Base-by-base conservation (phyloP, 108 stramenopile genomes). In the Asterionellopsis glacialis region DNA sequence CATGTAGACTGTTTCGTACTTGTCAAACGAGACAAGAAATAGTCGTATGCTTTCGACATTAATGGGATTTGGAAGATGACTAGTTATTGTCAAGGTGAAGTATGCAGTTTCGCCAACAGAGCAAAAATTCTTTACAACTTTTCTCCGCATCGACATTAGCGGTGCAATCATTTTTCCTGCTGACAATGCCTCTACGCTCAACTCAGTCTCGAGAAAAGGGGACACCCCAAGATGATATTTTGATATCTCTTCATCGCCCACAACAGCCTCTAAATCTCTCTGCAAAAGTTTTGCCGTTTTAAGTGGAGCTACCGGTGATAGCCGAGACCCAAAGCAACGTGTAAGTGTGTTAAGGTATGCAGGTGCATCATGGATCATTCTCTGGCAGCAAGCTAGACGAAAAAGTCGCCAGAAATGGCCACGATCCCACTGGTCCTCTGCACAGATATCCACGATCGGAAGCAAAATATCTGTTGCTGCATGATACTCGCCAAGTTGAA, bases 291-390 rank as follows among this genome's bases (percentile, higher is more conserved):
- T 45, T 16, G 82, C 59, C 18, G 85, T 74, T 51, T 78, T 71
- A 23, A 52, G 58, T 11, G 91, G 91, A 9, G 83, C 84, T 11
- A 81, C 79, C 11, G 59, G 27, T 9, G 77, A 55, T 43, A 76
- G 68, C 14, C 70, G 72, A 11, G 81, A 81, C 51, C 82, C 69
- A 55, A 92, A 88, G 51, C 85, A 86, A 16, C 69, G 68, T 9
- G 82, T 81, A 59, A 92, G 49, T 2, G 91, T 88, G 49, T 83
- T 83, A 22, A 92, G 61, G 52, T 92, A 92, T 9, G 76, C 77
- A 9, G 79, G 51, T 18, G 83, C 74, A 42, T 74, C 57, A 14
- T 74, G 72, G 15, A 63, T 67, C 59, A 71, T 72, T 38, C 91
- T 69, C 50, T 87, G 91, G 62, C 83, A 87, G 58, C 68, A 77